These are phyloP conservation scores for Drosera spatulata DNA, from an alignment of 179 eudicot species.

Conservation along the genomic window DNA sequence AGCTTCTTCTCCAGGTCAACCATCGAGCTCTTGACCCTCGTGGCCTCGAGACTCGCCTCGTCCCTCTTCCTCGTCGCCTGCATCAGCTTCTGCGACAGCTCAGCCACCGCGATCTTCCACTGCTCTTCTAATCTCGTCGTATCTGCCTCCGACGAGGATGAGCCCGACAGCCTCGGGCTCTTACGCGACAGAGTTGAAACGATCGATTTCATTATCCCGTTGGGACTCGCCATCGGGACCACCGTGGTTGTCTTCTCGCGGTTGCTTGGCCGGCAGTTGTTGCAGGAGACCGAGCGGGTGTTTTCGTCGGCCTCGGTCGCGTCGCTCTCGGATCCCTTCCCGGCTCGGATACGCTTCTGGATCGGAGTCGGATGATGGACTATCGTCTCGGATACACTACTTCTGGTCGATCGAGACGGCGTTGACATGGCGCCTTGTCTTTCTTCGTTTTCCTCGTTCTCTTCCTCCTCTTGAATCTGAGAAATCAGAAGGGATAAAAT, in stretches of 20 bases:
- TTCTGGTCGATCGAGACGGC: conserved; percentile 9
- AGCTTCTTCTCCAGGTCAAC: conserved; percentile 73
- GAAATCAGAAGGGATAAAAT: background rate
- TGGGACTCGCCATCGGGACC: conserved; percentile 29
- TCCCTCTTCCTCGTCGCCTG: conserved; percentile 58
- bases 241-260: conserved; percentile 56
- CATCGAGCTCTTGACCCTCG: conserved; percentile 60
- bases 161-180: conserved; percentile 39
- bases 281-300: conserved; percentile 47
- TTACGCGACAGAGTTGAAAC: conserved; percentile 35
- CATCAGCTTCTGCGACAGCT: conserved; percentile 63
- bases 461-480: conserved; percentile 82
- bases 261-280: conserved; percentile 63
- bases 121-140: conserved; percentile 44
- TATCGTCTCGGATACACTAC: conserved; percentile 4
- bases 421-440: conserved; percentile 23
- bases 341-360: conserved; percentile 6
- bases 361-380: conserved; percentile 48
- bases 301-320: background rate
- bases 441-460: conserved; percentile 52
- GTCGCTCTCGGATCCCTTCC: conserved; percentile 1
- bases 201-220: conserved; percentile 53
- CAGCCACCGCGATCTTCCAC: conserved; percentile 51
- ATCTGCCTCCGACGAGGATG: conserved; percentile 9
- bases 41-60: conserved; percentile 71